A percentile compares a stretch with the other conserved stretches of the same genome.
Conservation (phyloP, 1,284 basidiomycete species). For the Erythrobasidium hasegawianum region DNA sequence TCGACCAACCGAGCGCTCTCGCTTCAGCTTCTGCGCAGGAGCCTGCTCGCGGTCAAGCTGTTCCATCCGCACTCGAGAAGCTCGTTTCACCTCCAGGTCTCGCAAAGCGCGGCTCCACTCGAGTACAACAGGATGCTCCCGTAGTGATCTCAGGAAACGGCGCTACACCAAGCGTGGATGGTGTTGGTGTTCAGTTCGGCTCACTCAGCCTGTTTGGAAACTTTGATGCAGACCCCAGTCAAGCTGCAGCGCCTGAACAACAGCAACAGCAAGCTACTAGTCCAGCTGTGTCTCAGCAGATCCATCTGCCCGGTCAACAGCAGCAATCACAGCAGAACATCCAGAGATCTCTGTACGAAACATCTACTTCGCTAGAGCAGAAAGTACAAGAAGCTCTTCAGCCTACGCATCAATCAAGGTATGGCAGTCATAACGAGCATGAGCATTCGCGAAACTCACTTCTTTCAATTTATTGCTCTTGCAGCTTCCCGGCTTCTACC, state of each 20-base stretch:
- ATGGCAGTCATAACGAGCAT: too few species aligned
- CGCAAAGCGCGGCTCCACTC: neutral
- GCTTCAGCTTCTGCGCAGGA: too few species aligned
- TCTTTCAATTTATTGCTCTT: too few species aligned
- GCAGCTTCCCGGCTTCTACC: neutral
- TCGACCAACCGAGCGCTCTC: too few species aligned
- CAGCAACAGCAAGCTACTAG: constrained; percentile 16
- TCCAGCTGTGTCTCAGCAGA: neutral
- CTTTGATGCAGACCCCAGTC: constrained; percentile 1
- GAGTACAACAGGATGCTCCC: constrained; percentile 28
- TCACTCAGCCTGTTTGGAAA: constrained; percentile 29
- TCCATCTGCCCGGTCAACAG: neutral
- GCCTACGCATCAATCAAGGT: neutral
- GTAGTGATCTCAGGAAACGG: constrained; percentile 31
- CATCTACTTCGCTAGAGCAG: neutral
- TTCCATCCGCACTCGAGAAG: neutral
- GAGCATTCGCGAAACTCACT: too few species aligned
- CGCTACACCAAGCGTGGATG: constrained; percentile 18
- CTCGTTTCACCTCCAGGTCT: constrained; percentile 30
- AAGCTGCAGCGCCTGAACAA: constrained; percentile 10
- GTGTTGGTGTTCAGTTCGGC: constrained; percentile 35
- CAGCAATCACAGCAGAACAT: constrained; percentile 11
- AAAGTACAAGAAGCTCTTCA: neutral
- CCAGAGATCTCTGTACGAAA: constrained; percentile 1
- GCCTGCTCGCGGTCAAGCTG: neutral